Base-by-base conservation (phyloP, 345 rosid genomes). In the Camelina sativa region DNA sequence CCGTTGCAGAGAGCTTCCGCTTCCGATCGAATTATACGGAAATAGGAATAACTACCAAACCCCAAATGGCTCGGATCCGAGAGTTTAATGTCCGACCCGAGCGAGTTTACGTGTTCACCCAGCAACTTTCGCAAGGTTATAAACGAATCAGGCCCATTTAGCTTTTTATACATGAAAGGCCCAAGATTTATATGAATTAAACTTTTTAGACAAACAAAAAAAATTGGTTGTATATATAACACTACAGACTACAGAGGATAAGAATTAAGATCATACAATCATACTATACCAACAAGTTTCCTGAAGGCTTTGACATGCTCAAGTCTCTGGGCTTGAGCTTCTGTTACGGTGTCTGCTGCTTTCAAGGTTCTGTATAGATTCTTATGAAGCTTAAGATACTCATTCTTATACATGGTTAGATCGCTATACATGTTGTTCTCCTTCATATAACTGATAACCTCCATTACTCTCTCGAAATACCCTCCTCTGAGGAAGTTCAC, bases 391-490 rank as follows among this genome's bases (percentile, higher is more conserved):
- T 84, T 94, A 70, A 80, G 67, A 81, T 83, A 94, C 87, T 91
- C 95, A 5, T 48, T 76, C 80, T 80, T 85, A 52, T 80, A 87
- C 90, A 88, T 81, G 77, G 82, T 55, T 66, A 82, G 81, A 69
- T 94, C 97, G 12, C 56, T 71, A 65, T 73, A 83, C 85, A 87
- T 81, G 30, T 38, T 68, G 20, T 32, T 64, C 78, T 82, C 76
- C 75, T 82, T 79, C 97, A 88, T 88, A 44, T 69, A 82, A 79
- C 61, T 61, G 62, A 88, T 83, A 22, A 90, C 81, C 82, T 91
- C 96, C 87, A 87, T 83, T 66, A 88, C 93, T 72, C 98, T 88
- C 82, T 90, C 98, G 71, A 94, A 94, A 83, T 88, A 91, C 67
- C 97, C 97, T 59, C 93, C 97, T 75, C 82, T 86, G 67, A 94